A percentile compares a stretch with the other conserved stretches of the same genome.
phyloP scores from a whole-genome alignment of 2,329 filamentous ascomycete species.

The Cytospora piceicola region DNA sequence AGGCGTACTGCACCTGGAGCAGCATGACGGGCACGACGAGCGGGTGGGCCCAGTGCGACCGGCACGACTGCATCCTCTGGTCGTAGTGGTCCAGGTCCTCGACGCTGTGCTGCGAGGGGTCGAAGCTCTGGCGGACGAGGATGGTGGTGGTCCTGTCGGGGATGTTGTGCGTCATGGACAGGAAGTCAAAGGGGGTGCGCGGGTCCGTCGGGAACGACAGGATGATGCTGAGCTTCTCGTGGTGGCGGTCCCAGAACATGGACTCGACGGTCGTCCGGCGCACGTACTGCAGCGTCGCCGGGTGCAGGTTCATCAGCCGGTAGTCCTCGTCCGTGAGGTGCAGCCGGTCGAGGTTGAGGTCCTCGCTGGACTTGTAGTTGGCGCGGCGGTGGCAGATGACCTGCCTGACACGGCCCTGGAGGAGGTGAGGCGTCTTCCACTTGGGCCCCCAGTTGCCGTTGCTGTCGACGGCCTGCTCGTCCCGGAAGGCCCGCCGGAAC shows the following conservation, averaged over 20 bases:
- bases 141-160: slow-evolving; percentile 45
- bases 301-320: slow-evolving; percentile 43
- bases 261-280: slow-evolving; percentile 46
- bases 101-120: slow-evolving; percentile 45
- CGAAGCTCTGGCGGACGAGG: slow-evolving; percentile 49
- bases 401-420: slow-evolving; percentile 44
- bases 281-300: slow-evolving; percentile 46
- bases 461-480: slow-evolving; percentile 38
- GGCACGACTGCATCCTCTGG: slow-evolving; percentile 49
- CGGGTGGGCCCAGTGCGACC: slow-evolving; percentile 50
- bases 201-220: slow-evolving; percentile 50
- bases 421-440: slow-evolving; percentile 19
- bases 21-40: slow-evolving; percentile 50
- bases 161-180: slow-evolving; percentile 51
- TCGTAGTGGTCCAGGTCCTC: slow-evolving; percentile 53
- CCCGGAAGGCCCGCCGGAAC: slow-evolving; percentile 41
- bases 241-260: slow-evolving; percentile 46
- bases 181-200: slow-evolving; percentile 51
- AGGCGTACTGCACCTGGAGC: slow-evolving; percentile 51
- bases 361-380: slow-evolving; percentile 32
- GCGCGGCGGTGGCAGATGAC: slow-evolving; percentile 45
- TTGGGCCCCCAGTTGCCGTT: slow-evolving; percentile 32
- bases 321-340: slow-evolving; percentile 43
- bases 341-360: slow-evolving; percentile 42
- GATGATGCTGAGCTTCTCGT: slow-evolving; percentile 45